Percentiles rank a stretch among this genome's conserved stretches.
Conservation (phyloP, 306 rosid species). For the Cucurbita maxima region DNA sequence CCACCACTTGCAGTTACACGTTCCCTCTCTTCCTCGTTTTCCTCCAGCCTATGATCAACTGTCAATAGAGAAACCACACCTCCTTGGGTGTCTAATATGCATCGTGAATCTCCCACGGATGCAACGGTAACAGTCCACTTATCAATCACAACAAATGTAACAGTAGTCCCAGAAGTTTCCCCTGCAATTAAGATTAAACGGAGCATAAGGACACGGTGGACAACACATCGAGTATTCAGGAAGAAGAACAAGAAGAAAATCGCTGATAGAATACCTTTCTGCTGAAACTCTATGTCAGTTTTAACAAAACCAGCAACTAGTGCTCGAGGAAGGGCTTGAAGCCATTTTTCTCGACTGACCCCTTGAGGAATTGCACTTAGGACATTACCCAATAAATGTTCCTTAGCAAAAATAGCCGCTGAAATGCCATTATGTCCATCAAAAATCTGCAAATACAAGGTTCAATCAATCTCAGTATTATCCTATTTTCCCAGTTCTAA, state of each 20-base stretch:
- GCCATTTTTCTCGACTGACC: conserved; percentile 83
- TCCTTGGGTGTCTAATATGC: conserved; percentile 89
- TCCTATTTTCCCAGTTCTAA: not conserved
- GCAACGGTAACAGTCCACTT: conserved; percentile 98
- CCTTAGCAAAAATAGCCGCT: conserved; percentile 85
- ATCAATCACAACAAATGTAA: conserved; percentile 78
- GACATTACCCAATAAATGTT: conserved; percentile 59
- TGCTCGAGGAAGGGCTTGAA: conserved; percentile 92
- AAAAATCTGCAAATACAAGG: conserved; percentile 58
- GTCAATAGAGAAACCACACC: conserved; percentile 90
- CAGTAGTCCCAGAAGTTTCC: conserved; percentile 99
- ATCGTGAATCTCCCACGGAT: conserved; percentile 95
- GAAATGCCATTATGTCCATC: conserved; percentile 98
- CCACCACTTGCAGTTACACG: conserved; percentile 99
- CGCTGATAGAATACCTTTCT: conserved; percentile 40
- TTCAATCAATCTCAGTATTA: conserved; percentile 8
- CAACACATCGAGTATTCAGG: not conserved
- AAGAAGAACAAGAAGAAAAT: not conserved
- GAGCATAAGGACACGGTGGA: conserved; percentile 3
- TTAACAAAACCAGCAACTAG: conserved; percentile 92
- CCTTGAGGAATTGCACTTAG: conserved; percentile 93
- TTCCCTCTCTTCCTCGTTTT: conserved; percentile 87
- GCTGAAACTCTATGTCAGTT: conserved; percentile 96
- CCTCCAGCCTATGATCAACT: conserved; percentile 93
- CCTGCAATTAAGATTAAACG: conserved; percentile 33